phyloP scores from a whole-genome alignment of 495 filamentous ascomycete genomes.

The Aspergillus conjunctus region DNA sequence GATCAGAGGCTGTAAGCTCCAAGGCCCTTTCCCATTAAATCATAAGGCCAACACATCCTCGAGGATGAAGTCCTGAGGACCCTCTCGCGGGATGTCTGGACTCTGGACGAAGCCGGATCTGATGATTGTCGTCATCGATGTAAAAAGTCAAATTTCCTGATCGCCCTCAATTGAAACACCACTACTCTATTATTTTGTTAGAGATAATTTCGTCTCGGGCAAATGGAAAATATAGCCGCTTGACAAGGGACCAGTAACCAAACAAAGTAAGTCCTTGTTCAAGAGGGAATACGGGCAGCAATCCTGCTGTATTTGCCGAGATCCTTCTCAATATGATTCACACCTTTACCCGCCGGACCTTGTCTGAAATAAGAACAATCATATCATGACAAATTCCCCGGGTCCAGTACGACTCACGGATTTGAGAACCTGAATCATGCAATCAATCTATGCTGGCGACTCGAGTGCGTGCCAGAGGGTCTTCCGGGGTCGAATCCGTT shows the following conservation, averaged over 20 bases:
- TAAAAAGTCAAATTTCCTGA: no score
- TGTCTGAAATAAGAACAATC: constrained; percentile 1
- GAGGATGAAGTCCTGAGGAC: constrained; percentile 1
- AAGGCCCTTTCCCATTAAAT: neutral
- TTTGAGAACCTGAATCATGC: constrained; percentile 1
- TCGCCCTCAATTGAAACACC: no score
- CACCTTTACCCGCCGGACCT: neutral
- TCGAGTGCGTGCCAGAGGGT: neutral
- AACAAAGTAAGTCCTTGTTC: no score
- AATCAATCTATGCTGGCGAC: neutral
- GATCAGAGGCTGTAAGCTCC: neutral
- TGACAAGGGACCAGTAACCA: neutral
- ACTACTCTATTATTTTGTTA: neutral
- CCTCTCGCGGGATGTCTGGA: neutral
- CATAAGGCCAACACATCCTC: neutral
- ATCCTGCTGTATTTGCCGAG: neutral
- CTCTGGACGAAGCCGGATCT: neutral
- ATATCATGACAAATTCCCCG: neutral
- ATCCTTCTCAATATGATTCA: neutral
- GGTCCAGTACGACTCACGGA: neutral
- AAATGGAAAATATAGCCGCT: neutral
- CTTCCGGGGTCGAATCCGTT: neutral
- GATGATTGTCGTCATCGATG: neutral
- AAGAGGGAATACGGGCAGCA: neutral
- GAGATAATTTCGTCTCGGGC: neutral